Evolutionary conservation across 345 rosid genomes (phyloP).

Genomic region (Linum tenue): DNA sequence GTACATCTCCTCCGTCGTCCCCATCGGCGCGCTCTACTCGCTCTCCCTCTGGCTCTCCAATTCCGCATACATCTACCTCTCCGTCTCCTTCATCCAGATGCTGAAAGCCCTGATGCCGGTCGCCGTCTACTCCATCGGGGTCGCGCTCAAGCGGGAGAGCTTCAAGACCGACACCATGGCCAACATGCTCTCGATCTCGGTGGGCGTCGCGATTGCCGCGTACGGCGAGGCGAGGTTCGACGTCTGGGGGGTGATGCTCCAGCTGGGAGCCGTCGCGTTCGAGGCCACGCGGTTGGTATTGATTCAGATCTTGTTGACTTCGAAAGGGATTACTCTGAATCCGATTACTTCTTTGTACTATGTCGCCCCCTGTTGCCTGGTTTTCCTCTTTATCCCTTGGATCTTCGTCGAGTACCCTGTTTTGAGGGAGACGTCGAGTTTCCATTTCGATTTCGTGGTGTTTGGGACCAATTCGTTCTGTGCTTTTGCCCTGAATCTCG

Average conservation of each 20-base stretch:
- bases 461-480: slow-evolving; percentile 87
- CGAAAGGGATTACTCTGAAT: slow-evolving; percentile 7
- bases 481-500: slow-evolving; percentile 86
- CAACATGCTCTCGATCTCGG: slow-evolving; percentile 88
- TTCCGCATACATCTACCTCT: slow-evolving; percentile 93
- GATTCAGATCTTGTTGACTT: slow-evolving; percentile 6
- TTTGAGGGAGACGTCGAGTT: slow-evolving; percentile 64
- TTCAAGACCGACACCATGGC: slow-evolving; percentile 71
- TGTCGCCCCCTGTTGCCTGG: slow-evolving; percentile 9
- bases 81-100: slow-evolving; percentile 97
- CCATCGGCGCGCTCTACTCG: slow-evolving; percentile 87
- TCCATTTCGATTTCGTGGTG: slow-evolving; percentile 75
- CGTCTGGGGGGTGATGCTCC: slow-evolving; percentile 74
- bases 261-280: slow-evolving; percentile 85
- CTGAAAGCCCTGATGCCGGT: slow-evolving; percentile 95
- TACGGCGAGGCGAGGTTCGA: slow-evolving; percentile 94
- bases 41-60: slow-evolving; percentile 91
- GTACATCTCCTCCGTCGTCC: slow-evolving; percentile 75
- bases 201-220: slow-evolving; percentile 84
- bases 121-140: slow-evolving; percentile 92
- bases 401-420: slow-evolving; percentile 74
- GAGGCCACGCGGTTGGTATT: slow-evolving; percentile 60
- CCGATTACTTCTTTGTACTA: slow-evolving; percentile 8
- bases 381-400: slow-evolving; percentile 43
- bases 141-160: slow-evolving; percentile 48